Base-by-base conservation (phyloP, 139 green algal species). In the Coelastrella sp. region DNA sequence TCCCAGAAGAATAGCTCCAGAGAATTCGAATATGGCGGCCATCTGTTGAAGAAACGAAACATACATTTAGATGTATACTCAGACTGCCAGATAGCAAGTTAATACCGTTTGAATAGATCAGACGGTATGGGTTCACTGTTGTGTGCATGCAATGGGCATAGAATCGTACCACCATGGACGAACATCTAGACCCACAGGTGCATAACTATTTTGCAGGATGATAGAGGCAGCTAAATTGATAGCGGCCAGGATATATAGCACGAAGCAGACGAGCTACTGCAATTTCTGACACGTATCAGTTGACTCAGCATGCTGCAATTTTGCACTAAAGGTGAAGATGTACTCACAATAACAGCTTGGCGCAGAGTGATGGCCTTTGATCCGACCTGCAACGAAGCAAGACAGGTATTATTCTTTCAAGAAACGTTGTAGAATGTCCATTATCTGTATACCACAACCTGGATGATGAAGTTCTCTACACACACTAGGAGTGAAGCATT, bases 301-400 rank as follows among this genome's bases (percentile, higher is more conserved):
- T 53, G 45, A n/a, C 11, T 53, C 8, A 53, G 45, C 11, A 11
- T 53, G 45, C 45, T 21, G 45, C n/a, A 53, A 11, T 53, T 69
- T 11, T 53, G 45, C 45, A 8, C 34, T 30, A 5, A 51, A 13
- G n/a, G n/a, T n/a, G n/a, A n/a, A n/a, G n/a, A n/a, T n/a, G n/a
- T n/a, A 71, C 85, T 79, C 34, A 88, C 75, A 1, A 85, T 30
- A 4, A 87, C 84, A 11, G 84, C 88, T 73, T 91, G 88, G 45
- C 82, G 81, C 2, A 91, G 74, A 0, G 88, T 91, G 27, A 91
- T 63, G 2, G 88, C 90, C 85, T 91, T 91, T 25, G 88, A 81
- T 48, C 90, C 90, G n/a, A 93, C 83, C 53, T 32, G 53, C 21
- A 25, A 30, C 1, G 53, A 30, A 0, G 21, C n/a, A 25, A 9